Evolutionary conservation across 1,139 yeast species (phyloP), one percentile per base, ranked within the genome.

Genomic region (Eremothecium cymbalariae): DNA sequence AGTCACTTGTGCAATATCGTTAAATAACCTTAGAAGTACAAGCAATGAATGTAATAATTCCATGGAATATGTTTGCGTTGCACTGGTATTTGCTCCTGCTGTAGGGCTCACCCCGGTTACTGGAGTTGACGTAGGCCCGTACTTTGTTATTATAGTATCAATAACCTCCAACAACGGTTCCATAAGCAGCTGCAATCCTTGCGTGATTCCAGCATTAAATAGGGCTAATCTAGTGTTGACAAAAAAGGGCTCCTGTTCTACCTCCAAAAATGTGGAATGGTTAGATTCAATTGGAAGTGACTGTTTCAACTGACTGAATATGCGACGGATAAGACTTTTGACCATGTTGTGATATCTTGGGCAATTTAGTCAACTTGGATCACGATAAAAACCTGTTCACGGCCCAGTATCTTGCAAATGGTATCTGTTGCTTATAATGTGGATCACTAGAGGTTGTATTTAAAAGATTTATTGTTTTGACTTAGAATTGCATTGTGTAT

Each of bases 1-100:
- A 27, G 39, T 44, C 19, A 45, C 44, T 37, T 54, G 59, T 29
- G 48, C 35, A 8, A 43, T 39, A 38, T 55, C 59, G 22, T 52
- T 45, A 18, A 54, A 23, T 28, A 55, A 41, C 33, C 60, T 39
- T 17, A 47, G 21, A 9, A 55, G 24, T 4, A 50, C 48, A 28
- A 53, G 27, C 5, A 54, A 53, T 43, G 37, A 52, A 50, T 13
- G 40, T 40, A 13, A 47, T 34, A 29, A 45, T 47, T 13, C 44
- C 41, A 16, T 14, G 11, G n/a, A 16, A 18, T 16, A 27, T 8
- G 15, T 8, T 18, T 27, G 21, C 24, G 12, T 25, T 15, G 15
- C 15, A 25, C 28, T 6, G 4, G 15, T 5, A n/a, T n/a, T 6
- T 12, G 32, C 27, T 11, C n/a, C 21, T 4, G 23, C 14, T 4